Evolutionary conservation across 2,329 filamentous ascomycete genomes (phyloP), one percentile per base, ranked within the genome.

Genomic region (Ceratocystis diversiconidia): DNA sequence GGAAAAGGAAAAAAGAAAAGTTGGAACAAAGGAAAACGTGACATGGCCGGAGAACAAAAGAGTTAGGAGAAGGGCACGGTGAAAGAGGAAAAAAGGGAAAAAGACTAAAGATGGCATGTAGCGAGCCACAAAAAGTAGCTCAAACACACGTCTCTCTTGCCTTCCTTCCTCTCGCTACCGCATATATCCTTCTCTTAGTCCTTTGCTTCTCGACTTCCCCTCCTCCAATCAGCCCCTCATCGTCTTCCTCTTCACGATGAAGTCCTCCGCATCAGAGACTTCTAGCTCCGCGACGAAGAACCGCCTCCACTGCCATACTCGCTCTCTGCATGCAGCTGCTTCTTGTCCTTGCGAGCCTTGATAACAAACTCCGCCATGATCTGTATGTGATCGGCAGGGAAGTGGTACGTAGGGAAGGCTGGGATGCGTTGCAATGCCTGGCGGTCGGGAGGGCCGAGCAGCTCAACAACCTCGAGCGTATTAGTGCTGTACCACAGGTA

Each of bases 401-500:
- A 96, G 77, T 96, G 91, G 77, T 90, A 92, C 74, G 94, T 92
- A 22, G 92, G 92, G 76, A 96, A 96, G 0, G 91, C 91, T 2
- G 92, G 91, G 30, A 96, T 90, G 63, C 87, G 84, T 74, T 89
- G 87, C 66, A 96, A 84, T 73, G 95, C 94, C 32, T 89, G 84
- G 69, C 86, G 83, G 73, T 96, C 92, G 1, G 95, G 89, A 55
- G 92, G 88, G 36, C 92, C 92, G 3, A 96, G 85, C 64, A 96
- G 76, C 64, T 88, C 88, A 19, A 90, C 86, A 28, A 95, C 88
- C 73, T 94, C 89, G 57, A 96, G 79, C 25, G 88, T 85, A 75
- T 94, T 96, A 66, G 90, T 92, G 66, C 91, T 92, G 76, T 95
- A 99, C 91, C 92, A 97, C 72, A 99, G 90, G 75, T 97, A 96